A percentile compares a stretch with the other conserved stretches of the same genome.
phyloP scores from a whole-genome alignment of 2,329 filamentous ascomycete species.

The Blastomyces gilchristii region DNA sequence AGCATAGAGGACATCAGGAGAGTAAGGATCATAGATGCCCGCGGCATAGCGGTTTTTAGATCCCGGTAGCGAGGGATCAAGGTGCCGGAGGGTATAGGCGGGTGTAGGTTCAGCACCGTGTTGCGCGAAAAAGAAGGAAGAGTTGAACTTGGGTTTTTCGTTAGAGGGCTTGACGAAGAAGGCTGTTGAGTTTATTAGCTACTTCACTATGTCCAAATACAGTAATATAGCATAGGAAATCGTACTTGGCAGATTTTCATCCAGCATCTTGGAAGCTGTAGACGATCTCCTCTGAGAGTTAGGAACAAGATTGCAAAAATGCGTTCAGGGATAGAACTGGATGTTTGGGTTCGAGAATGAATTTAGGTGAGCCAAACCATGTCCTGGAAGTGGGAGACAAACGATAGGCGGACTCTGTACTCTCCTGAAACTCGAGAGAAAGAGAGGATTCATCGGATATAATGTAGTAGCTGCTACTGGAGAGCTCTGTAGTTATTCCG shows the following conservation, averaged over 20 bases:
- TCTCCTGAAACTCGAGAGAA: neutral
- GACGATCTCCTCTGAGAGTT: neutral
- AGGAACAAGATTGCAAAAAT: neutral
- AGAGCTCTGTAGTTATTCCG: no score
- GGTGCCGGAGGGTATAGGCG: constrained; percentile 68
- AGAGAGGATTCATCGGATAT: neutral
- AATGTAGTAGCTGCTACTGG: no score
- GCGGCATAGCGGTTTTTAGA: constrained; percentile 78
- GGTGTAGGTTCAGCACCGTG: constrained; percentile 71
- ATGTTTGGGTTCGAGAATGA: neutral
- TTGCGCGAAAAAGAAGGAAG: constrained; percentile 43
- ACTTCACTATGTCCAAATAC: constrained; percentile 8
- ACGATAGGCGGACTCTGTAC: neutral
- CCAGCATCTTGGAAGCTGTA: constrained; percentile 53
- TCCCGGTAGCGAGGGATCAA: constrained; percentile 57
- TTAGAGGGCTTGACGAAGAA: constrained; percentile 50
- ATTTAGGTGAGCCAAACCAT: neutral
- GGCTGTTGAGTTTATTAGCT: constrained; percentile 29
- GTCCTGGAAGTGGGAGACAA: neutral
- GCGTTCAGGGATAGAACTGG: neutral
- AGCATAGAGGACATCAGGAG: constrained; percentile 71
- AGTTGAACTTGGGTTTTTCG: constrained; percentile 34
- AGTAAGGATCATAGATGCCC: constrained; percentile 72
- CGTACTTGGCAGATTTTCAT: constrained; percentile 78
- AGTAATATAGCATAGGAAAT: constrained; percentile 9